These are phyloP conservation scores for Yamadazyma sp. DNA, from an alignment of 1,139 yeast genomes.

Conservation along the genomic window DNA sequence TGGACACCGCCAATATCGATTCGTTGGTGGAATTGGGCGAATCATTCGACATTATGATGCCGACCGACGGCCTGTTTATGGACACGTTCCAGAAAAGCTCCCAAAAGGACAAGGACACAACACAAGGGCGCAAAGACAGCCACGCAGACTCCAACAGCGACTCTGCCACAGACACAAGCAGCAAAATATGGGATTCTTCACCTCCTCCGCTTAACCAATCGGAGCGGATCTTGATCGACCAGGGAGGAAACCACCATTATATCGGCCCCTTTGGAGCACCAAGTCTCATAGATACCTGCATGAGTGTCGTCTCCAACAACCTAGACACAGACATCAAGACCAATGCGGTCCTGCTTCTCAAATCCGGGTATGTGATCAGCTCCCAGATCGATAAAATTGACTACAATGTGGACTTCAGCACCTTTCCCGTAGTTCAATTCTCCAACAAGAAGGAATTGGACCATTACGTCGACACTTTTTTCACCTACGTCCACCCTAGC, in stretches of 20 bases:
- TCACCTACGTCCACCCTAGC: conserved; percentile 41
- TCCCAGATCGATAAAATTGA: conserved; percentile 3
- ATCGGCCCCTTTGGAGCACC: conserved; percentile 6
- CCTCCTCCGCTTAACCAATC: background rate
- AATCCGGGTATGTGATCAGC: conserved; percentile 1
- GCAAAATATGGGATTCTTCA: too few relatives aligned
- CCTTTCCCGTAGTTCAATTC: conserved; percentile 1
- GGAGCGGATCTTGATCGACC: conserved; percentile 2
- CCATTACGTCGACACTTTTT: conserved; percentile 31
- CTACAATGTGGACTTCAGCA: background rate
- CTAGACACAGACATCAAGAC: conserved; percentile 1
- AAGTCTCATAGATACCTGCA: conserved; percentile 1
- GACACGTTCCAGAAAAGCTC: background rate
- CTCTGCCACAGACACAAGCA: background rate
- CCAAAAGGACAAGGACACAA: too few relatives aligned
- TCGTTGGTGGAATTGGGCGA: conserved; percentile 34
- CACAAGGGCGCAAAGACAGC: too few relatives aligned
- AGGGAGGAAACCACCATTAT: conserved; percentile 5
- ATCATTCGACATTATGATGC: conserved; percentile 36
- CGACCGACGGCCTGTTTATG: conserved; percentile 12
- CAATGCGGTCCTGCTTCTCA: background rate
- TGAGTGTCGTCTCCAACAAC: background rate
- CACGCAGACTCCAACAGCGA: too few relatives aligned
- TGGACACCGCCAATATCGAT: conserved; percentile 37
- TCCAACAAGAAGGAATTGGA: conserved; percentile 27